Percentiles rank a stretch among this genome's conserved stretches.
These are phyloP conservation scores for Mentha longifolia DNA, from an alignment of 257 asterid genomes.

Conservation along the genomic window DNA sequence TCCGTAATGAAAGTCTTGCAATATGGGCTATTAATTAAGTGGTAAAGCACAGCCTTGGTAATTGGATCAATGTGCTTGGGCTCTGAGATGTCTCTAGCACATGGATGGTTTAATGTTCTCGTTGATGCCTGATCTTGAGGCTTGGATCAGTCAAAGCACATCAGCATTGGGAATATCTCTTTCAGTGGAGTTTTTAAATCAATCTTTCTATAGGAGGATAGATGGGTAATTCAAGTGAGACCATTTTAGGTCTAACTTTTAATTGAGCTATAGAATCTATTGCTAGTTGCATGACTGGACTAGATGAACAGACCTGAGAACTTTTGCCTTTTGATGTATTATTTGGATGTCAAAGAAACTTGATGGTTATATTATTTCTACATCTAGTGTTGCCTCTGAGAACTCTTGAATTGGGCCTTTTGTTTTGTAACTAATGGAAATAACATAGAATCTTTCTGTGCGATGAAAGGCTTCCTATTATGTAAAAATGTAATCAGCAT, in stretches of 20 bases:
- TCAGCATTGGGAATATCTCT: not conserved
- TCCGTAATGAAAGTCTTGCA: not conserved
- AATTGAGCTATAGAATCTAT: not conserved
- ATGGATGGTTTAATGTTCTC: not conserved
- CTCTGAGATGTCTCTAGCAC: not conserved
- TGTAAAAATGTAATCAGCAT: not conserved
- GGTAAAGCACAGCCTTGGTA: not conserved
- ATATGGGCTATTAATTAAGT: not conserved
- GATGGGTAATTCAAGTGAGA: slow-evolving; percentile 6
- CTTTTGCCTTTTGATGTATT: not conserved
- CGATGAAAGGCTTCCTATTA: slow-evolving; percentile 3
- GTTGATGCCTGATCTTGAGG: not conserved
- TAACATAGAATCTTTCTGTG: slow-evolving; percentile 25
- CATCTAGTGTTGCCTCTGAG: not conserved
- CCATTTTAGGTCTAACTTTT: not conserved
- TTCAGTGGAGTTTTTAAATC: slow-evolving; percentile 1
- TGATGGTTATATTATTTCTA: not conserved
- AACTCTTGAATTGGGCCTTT: not conserved
- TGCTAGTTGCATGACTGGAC: too few relatives aligned
- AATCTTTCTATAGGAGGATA: not conserved
- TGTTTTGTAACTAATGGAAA: not conserved
- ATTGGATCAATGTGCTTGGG: not conserved
- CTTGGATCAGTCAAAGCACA: not conserved
- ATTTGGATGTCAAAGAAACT: slow-evolving; percentile 14
- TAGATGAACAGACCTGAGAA: too few relatives aligned